Conservation (phyloP, 345 rosid genomes). For the Camelina laxa region DNA sequence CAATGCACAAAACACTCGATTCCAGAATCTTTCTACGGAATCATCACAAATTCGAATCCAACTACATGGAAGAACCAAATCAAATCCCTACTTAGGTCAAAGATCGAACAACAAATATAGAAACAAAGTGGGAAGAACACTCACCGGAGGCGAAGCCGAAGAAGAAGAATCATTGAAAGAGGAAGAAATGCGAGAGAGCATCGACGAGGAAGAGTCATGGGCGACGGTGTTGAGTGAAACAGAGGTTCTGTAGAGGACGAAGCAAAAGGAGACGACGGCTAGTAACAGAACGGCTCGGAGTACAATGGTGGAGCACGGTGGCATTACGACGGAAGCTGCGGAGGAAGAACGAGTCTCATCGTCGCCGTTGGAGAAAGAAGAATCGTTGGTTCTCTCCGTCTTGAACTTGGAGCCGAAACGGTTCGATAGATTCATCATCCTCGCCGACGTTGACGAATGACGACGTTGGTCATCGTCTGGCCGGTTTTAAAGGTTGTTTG, state of each 20-base stretch:
- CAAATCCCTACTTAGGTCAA: conserved; percentile 5
- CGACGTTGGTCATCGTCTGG: conserved; percentile 28
- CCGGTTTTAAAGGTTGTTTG: conserved; percentile 14
- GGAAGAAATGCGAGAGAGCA: conserved; percentile 33
- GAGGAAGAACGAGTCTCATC: not conserved
- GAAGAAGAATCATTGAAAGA: conserved; percentile 10
- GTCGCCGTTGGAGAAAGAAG: conserved; percentile 7
- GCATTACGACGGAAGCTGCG: conserved; percentile 15
- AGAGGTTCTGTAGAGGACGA: conserved; percentile 45
- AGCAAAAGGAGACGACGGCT: conserved; percentile 13
- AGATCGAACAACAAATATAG: not conserved
- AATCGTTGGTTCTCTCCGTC: conserved; percentile 9
- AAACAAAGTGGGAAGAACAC: not conserved
- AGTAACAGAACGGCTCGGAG: conserved; percentile 41
- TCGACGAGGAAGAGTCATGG: conserved; percentile 31
- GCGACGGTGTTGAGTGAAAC: conserved; percentile 40
- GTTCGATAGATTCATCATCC: conserved; percentile 32
- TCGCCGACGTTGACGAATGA: conserved; percentile 7
- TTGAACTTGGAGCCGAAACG: conserved; percentile 33
- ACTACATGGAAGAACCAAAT: not conserved
- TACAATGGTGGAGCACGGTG: conserved; percentile 22
- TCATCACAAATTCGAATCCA: not conserved
- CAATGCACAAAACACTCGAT: not conserved
- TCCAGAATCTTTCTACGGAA: not conserved
- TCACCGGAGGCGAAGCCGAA: conserved; percentile 26